These are phyloP conservation scores for Bathelium albidoporum DNA, from an alignment of 495 filamentous ascomycete species.

Conservation along the genomic window DNA sequence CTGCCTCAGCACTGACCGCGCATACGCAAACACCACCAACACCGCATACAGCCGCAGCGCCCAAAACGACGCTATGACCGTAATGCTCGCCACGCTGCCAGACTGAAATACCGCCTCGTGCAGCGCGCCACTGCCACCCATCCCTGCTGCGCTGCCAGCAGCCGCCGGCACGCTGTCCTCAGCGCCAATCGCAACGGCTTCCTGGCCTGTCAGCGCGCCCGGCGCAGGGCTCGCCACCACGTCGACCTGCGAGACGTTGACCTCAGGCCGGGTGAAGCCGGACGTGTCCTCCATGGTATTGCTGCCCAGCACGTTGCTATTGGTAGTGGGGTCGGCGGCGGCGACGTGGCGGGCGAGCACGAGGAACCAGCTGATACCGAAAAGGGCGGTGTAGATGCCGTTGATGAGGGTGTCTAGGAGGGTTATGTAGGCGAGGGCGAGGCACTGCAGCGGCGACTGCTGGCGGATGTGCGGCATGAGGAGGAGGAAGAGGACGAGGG, in stretches of 20 bases:
- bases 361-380: constrained; percentile 75
- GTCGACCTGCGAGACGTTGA: constrained; percentile 47
- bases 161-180: constrained; percentile 17
- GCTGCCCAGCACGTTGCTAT: constrained; percentile 23
- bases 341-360: constrained; percentile 46
- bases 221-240: constrained; percentile 36
- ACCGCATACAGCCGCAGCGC: constrained; percentile 64
- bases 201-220: constrained; percentile 35
- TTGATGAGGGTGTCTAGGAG: constrained; percentile 70
- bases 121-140: constrained; percentile 22
- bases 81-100: constrained; percentile 64
- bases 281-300: constrained; percentile 53
- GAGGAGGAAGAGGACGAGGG: constrained; percentile 48
- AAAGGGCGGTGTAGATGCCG: constrained; percentile 63
- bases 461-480: constrained; percentile 50
- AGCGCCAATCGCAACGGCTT: constrained; percentile 41
- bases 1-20: constrained; percentile 57
- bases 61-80: constrained; percentile 62
- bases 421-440: constrained; percentile 46
- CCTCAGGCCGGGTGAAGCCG: constrained; percentile 58
- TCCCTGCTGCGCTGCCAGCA: not conserved
- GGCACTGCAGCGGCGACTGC: constrained; percentile 21
- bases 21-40: constrained; percentile 69
- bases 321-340: constrained; percentile 27
- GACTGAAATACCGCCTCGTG: constrained; percentile 48